Conservation (phyloP, 148 eudicot genomes). For the Chenopodium suecicum region DNA sequence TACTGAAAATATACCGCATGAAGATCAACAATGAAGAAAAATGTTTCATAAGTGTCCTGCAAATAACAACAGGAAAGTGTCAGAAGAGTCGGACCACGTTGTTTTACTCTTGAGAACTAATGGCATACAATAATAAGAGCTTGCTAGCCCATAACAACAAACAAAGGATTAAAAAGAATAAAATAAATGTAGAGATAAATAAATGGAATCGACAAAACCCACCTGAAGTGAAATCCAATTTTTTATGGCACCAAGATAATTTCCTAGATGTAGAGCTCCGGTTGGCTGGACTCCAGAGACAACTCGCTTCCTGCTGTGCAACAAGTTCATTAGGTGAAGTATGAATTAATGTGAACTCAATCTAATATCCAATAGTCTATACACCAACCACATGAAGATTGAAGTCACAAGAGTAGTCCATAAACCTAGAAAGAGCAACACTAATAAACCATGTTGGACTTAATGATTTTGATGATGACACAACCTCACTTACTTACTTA, state of each 20-base stretch:
- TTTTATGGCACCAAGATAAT: conserved; percentile 92
- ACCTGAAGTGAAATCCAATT: conserved; percentile 94
- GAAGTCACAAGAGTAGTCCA: neutral
- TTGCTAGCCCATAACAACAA: neutral
- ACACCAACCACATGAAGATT: neutral
- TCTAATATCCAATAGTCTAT: neutral
- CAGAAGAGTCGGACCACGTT: neutral
- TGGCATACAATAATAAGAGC: neutral
- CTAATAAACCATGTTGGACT: neutral
- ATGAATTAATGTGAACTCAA: conserved; percentile 28
- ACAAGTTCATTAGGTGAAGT: neutral
- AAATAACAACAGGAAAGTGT: conserved; percentile 17
- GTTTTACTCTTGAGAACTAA: neutral
- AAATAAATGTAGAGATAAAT: neutral
- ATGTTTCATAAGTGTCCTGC: conserved; percentile 83
- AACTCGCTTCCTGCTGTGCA: conserved; percentile 69
- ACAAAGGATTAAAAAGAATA: too few relatives aligned
- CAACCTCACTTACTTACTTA: too few relatives aligned
- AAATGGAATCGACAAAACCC: neutral
- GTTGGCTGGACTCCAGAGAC: conserved; percentile 99
- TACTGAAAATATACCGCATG: conserved; percentile 75
- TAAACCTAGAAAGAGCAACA: neutral
- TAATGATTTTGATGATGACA: too few relatives aligned
- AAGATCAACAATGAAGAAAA: conserved; percentile 94
- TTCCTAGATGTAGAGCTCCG: conserved; percentile 89